phyloP scores from a whole-genome alignment of 345 rosid species.

The Eucalyptus erythrocorys region DNA sequence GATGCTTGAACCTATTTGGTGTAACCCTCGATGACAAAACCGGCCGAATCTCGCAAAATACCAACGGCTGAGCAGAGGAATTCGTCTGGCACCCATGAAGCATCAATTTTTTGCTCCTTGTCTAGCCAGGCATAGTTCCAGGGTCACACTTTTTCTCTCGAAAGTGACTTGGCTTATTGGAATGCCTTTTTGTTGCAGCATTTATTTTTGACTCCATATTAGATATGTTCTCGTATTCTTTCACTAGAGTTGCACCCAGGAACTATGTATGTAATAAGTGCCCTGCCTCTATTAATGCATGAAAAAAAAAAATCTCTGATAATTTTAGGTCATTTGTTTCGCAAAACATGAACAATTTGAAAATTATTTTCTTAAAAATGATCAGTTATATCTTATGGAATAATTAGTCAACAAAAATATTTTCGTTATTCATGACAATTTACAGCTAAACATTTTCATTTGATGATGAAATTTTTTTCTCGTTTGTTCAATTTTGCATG shows the following conservation, averaged over 20 bases:
- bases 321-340: not conserved
- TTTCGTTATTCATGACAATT: not conserved
- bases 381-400: not conserved
- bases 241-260: not conserved
- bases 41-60: rapidly evolving
- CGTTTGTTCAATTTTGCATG: not conserved
- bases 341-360: rapidly evolving
- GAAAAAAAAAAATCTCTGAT: not conserved
- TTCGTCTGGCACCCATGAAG: rapidly evolving
- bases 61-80: too few species aligned
- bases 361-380: not conserved
- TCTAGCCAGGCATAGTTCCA: not conserved
- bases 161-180: not conserved
- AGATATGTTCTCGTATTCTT: not conserved
- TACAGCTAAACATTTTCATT: too few species aligned
- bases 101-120: not conserved
- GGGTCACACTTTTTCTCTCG: not conserved
- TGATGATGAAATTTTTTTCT: rapidly evolving
- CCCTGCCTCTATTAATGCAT: not conserved
- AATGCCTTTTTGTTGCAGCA: not conserved
- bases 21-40: too few species aligned
- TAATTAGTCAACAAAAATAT: not conserved
- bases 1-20: rapidly evolving
- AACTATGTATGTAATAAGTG: not conserved
- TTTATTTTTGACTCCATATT: not conserved